These are phyloP conservation scores for Ceratorhiza oryzae-sativae DNA, from an alignment of 1,284 basidiomycete genomes.

Conservation along the genomic window DNA sequence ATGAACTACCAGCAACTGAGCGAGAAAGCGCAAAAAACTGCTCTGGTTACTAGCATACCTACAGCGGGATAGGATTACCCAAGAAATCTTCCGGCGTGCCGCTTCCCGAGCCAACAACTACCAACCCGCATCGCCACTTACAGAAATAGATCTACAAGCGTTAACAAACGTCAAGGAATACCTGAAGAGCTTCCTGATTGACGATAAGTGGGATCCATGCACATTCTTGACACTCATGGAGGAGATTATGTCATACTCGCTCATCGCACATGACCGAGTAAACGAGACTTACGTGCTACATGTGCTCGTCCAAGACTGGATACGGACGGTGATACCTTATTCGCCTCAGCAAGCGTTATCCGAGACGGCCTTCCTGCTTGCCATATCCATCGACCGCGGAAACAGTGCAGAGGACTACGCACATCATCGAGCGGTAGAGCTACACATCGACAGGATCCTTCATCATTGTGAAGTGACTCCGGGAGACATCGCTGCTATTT, in stretches of 20 bases:
- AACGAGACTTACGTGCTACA: slow-evolving; percentile 1
- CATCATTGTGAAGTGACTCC: background rate
- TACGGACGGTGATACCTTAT: background rate
- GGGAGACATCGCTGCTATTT: background rate
- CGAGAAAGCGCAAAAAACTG: background rate
- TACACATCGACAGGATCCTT: background rate
- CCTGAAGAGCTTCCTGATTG: background rate
- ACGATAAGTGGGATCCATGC: background rate
- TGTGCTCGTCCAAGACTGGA: background rate
- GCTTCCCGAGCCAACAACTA: background rate
- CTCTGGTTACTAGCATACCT: slow-evolving; percentile 5
- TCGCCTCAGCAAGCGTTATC: background rate
- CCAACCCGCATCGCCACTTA: background rate
- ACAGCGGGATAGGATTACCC: background rate
- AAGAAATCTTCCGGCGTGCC: background rate
- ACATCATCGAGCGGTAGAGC: background rate
- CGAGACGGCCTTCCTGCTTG: background rate
- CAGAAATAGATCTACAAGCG: background rate
- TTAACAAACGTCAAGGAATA: background rate
- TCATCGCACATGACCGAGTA: slow-evolving; percentile 1
- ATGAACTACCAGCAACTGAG: slow-evolving; percentile 9
- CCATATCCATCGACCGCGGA: background rate
- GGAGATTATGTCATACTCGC: slow-evolving; percentile 5
- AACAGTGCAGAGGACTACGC: background rate
- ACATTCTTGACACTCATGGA: background rate